A percentile compares a stretch with the other conserved stretches of the same genome.
Evolutionary conservation across 1,284 basidiomycete species (phyloP).

Genomic region (Moesziomyces parantarcticus): DNA sequence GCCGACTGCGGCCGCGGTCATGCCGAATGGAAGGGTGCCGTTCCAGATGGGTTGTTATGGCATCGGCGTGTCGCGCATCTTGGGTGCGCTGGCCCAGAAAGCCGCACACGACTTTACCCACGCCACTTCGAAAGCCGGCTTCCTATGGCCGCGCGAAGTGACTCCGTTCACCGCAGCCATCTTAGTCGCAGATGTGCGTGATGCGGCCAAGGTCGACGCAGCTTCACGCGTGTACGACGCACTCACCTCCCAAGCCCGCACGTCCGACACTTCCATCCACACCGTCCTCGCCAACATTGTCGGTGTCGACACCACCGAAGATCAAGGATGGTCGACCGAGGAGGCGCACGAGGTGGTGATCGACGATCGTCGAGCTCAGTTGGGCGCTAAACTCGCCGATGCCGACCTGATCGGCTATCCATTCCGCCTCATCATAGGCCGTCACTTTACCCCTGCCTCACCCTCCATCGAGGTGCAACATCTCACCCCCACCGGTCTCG

Average conservation of each 20-base stretch:
- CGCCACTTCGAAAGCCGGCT: constrained; percentile 28
- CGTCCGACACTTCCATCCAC: background rate
- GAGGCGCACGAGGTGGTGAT: constrained; percentile 50
- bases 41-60: constrained; percentile 69
- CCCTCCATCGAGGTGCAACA: constrained; percentile 21
- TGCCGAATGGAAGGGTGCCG: constrained; percentile 35
- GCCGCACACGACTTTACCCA: constrained; percentile 12
- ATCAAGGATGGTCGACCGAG: constrained; percentile 6
- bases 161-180: constrained; percentile 57
- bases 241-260: constrained; percentile 2
- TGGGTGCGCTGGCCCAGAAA: constrained; percentile 65
- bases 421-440: constrained; percentile 61
- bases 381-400: constrained; percentile 66
- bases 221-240: constrained; percentile 4
- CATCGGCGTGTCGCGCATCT: constrained; percentile 67
- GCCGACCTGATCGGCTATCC: constrained; percentile 66
- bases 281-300: constrained; percentile 1
- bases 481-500: background rate
- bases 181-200: constrained; percentile 18
- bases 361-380: constrained; percentile 59
- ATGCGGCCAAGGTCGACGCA: constrained; percentile 1
- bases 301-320: no score
- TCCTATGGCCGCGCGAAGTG: constrained; percentile 61
- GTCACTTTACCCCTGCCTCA: constrained; percentile 28
- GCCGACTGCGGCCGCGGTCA: constrained; percentile 3